Conservation (phyloP, 352 stramenopile species). For the Phytophthora tentaculata region DNA sequence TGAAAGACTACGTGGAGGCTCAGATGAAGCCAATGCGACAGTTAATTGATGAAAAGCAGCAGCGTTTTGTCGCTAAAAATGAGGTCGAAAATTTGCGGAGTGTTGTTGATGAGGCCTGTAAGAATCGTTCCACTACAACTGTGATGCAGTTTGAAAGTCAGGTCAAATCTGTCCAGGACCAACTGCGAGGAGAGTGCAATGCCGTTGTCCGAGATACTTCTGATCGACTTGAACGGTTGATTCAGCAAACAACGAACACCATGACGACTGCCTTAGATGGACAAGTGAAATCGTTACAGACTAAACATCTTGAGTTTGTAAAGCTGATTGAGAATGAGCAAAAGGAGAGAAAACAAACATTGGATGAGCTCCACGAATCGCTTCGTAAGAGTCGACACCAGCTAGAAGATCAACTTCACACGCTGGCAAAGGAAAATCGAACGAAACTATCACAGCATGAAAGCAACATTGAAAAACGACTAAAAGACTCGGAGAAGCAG, state of each 20-base stretch:
- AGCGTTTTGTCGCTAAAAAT: constrained; percentile 22
- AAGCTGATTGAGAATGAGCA: constrained; percentile 54
- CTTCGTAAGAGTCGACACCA: constrained; percentile 50
- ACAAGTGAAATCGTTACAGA: constrained; percentile 33
- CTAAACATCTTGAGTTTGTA: constrained; percentile 37
- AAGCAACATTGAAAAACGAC: constrained; percentile 42
- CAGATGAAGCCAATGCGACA: constrained; percentile 23
- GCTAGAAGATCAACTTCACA: constrained; percentile 60
- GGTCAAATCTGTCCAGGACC: constrained; percentile 21
- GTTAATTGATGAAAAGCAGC: constrained; percentile 17
- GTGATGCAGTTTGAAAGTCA: constrained; percentile 18
- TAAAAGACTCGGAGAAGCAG: constrained; percentile 42
- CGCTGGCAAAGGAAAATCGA: constrained; percentile 45
- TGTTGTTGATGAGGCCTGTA: constrained; percentile 28
- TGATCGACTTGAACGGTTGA: constrained; percentile 22
- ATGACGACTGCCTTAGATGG: constrained; percentile 32
- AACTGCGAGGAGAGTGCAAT: constrained; percentile 28
- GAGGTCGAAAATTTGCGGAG: constrained; percentile 29
- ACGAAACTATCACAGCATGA: constrained; percentile 34
- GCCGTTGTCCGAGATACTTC: constrained; percentile 9
- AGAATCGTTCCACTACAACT: constrained; percentile 15
- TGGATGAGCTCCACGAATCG: constrained; percentile 50
- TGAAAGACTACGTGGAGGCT: constrained; percentile 30
- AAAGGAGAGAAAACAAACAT: constrained; percentile 47
- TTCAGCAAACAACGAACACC: constrained; percentile 25